Percentiles rank a stretch among this genome's conserved stretches.
Conservation (phyloP, 352 stramenopile species). For the Phytophthora cryptogea region DNA sequence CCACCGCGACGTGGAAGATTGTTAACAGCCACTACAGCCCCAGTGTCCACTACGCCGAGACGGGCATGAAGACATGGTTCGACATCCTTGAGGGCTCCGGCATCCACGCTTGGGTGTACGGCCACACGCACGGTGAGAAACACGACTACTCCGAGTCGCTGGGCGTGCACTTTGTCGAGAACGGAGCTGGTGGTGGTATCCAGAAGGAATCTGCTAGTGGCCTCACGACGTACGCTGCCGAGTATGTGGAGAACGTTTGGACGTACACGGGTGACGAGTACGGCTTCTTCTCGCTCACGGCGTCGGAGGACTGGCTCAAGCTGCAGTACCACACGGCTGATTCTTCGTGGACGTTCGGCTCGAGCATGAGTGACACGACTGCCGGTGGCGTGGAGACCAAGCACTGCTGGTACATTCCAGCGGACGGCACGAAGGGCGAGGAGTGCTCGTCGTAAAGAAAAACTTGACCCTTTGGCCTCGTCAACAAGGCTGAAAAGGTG, state of each 20-base stretch:
- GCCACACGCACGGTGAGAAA: conserved; percentile 76
- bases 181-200: conserved; percentile 77
- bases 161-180: conserved; percentile 77
- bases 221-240: conserved; percentile 54
- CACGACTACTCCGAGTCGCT: conserved; percentile 67
- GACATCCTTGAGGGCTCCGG: conserved; percentile 43
- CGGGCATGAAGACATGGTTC: conserved; percentile 52
- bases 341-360: conserved; percentile 54
- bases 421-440: conserved; percentile 39
- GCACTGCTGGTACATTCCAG: conserved; percentile 79
- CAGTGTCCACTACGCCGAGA: conserved; percentile 51
- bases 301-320: conserved; percentile 65
- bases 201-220: conserved; percentile 75
- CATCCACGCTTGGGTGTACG: conserved; percentile 51
- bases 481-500: conserved; percentile 6
- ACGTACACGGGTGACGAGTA: conserved; percentile 67
- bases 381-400: conserved; percentile 60
- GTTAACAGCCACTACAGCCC: conserved; percentile 75
- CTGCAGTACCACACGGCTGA: conserved; percentile 76
- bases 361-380: conserved; percentile 44
- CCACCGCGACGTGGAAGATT: conserved; percentile 70
- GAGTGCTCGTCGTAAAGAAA: conserved; percentile 30
- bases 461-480: conserved; percentile 5
- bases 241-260: conserved; percentile 70
- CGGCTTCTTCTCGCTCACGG: conserved; percentile 69